phyloP scores from a whole-genome alignment of 139 green algal species.

The Micromonas pusilla region DNA sequence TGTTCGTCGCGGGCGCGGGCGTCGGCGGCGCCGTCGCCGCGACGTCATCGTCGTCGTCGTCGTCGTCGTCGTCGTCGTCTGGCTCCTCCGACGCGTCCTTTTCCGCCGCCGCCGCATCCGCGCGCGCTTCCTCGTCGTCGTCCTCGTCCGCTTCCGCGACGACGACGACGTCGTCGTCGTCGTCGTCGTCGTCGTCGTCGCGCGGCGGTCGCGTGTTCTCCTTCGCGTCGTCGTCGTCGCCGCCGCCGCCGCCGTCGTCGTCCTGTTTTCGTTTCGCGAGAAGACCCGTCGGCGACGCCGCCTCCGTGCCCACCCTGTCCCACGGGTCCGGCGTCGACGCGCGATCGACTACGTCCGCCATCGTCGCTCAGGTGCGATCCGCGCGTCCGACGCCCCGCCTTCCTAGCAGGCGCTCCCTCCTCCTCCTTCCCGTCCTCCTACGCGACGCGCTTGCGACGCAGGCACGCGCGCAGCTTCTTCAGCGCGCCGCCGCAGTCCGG shows the following conservation, averaged over 20 bases:
- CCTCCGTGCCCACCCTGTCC: no score
- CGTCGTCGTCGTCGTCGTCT: neutral
- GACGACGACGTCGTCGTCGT: neutral
- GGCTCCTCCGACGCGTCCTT: no score
- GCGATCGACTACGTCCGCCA: no score
- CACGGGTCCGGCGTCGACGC: no score
- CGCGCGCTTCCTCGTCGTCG: no score
- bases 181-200: neutral
- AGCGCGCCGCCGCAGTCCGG: neutral
- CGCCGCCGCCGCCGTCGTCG: neutral
- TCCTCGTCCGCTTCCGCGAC: no score
- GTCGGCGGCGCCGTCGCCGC: neutral
- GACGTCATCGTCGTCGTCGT: neutral
- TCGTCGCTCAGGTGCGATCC: no score
- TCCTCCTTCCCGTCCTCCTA: neutral
- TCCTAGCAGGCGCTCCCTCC: neutral
- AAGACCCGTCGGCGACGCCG: no score
- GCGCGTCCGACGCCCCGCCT: no score
- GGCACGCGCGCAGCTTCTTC: neutral
- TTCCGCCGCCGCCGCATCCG: no score
- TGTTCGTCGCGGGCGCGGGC: neutral
- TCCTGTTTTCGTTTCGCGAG: no score
- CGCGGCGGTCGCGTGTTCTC: neutral
- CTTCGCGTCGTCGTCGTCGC: neutral
- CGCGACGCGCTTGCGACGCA: neutral